Conservation (phyloP, 2,329 filamentous ascomycete species). For the Penicillium frequentans region DNA sequence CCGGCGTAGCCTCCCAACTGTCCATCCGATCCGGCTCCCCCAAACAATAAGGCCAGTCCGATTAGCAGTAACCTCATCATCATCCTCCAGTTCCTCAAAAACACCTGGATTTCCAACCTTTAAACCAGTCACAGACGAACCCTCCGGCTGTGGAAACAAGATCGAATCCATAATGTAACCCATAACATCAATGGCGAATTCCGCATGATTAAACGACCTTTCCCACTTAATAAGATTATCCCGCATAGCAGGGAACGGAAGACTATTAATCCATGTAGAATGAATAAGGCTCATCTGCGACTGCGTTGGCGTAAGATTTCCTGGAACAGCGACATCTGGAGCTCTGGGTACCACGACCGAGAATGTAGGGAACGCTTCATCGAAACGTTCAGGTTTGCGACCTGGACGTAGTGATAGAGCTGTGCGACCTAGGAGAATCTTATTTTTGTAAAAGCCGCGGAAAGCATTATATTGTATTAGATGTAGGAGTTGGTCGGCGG, state of each 20-base stretch:
- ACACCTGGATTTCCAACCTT: no score
- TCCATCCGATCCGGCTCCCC: conserved; percentile 13
- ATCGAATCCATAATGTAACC: conserved; percentile 1
- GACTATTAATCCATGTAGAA: conserved; percentile 18
- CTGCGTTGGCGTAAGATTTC: conserved; percentile 11
- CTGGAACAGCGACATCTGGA: conserved; percentile 3
- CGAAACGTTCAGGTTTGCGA: neutral
- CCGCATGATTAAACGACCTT: conserved; percentile 9
- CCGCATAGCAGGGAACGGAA: conserved; percentile 19
- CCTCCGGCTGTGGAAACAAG: neutral
- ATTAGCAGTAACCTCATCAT: conserved; percentile 15
- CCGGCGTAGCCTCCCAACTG: conserved; percentile 20
- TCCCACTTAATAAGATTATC: conserved; percentile 19
- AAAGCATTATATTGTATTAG: conserved; percentile 29
- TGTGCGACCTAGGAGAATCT: conserved; percentile 15
- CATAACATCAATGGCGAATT: conserved; percentile 13
- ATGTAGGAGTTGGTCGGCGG: conserved; percentile 24
- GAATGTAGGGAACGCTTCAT: conserved; percentile 2
- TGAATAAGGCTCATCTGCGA: conserved; percentile 17
- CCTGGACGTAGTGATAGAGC: conserved; percentile 1
- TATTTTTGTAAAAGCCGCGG: conserved; percentile 23
- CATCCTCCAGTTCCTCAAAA: neutral
- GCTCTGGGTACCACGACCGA: conserved; percentile 5
- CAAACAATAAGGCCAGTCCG: conserved; percentile 15
- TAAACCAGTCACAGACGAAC: neutral